Evolutionary conservation across 352 stramenopile genomes (phyloP), one percentile per base, ranked within the genome.

Genomic region (Pythium aristosporum): DNA sequence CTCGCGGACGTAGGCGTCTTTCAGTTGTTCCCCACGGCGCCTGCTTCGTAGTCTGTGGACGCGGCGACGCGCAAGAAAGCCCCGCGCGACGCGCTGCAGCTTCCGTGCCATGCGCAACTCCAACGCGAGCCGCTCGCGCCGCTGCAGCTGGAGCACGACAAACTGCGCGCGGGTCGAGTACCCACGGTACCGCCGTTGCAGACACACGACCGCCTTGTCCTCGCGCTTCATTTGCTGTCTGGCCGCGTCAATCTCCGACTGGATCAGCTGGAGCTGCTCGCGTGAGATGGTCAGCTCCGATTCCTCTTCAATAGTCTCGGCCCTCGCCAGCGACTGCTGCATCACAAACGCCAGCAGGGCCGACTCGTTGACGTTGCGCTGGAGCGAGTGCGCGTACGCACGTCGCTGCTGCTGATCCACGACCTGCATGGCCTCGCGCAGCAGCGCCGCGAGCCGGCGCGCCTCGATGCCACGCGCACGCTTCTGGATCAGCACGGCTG

Each of bases 1-100:
- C 55, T 92, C 84, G 10, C 76, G 72, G 20, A 92, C 69, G 42
- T 92, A 89, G 11, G 66, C 69, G 3, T 67, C 68, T 55, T 89
- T 89, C 3, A 88, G 61, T 41, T 81, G 76, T 11, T 78, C 76
- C 2, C 76, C 52, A 18, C 68, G 71, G 16, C 68, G 69, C 25
- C 77, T 70, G 20, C 77, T 68, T 0, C 71, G 63, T 20, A 80
- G 30, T 5, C 48, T 65, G 16, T 55, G 54, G 12, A 83, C 73
- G 0, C 65, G 71, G 0, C 69, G 68, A 8, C 71, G 73, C 10
- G 72, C 75, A 5, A 87, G 51, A 51, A 73, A 85, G 8, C 74
- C 67, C 41, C 76, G 55, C 7, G 50, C 66, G n/a, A 63, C 36
- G 32, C 69, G 68, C 55, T 88, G 77, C 43, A 91, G 65, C 16